Evolutionary conservation across 345 rosid genomes (phyloP).

Genomic region (Sapria himalayana): DNA sequence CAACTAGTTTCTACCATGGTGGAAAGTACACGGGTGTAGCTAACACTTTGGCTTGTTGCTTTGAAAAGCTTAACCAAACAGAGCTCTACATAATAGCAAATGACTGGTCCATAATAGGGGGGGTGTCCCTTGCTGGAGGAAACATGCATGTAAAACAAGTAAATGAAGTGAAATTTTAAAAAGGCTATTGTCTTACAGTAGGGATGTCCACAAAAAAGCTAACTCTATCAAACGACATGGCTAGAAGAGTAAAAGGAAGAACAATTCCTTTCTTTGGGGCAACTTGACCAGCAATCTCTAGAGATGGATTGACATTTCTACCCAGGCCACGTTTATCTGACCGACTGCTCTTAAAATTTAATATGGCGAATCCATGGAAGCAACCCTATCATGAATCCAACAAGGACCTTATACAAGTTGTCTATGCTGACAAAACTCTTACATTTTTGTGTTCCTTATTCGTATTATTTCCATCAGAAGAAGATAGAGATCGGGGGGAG

Average conservation of each 20-base stretch:
- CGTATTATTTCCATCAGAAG: conserved; percentile 22
- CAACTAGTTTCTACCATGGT: too few relatives aligned
- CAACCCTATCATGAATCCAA: background rate
- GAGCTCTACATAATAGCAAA: too few relatives aligned
- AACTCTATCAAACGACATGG: conserved; percentile 53
- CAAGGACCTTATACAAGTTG: background rate
- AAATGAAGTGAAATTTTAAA: too few relatives aligned
- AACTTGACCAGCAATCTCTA: conserved; percentile 14
- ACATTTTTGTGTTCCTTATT: conserved; percentile 17
- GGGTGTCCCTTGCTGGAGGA: too few relatives aligned
- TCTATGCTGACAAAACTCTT: background rate
- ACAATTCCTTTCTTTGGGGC: conserved; percentile 52
- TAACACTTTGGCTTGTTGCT: too few relatives aligned
- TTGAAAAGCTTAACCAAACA: too few relatives aligned
- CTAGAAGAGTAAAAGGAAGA: conserved; percentile 61
- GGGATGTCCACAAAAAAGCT: conserved; percentile 72
- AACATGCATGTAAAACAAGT: too few relatives aligned
- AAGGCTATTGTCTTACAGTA: conserved; percentile 20
- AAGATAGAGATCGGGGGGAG: conserved; percentile 13
- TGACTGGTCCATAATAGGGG: too few relatives aligned
- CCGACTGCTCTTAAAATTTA: conserved; percentile 11
- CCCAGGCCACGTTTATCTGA: conserved; percentile 10
- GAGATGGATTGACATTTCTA: conserved; percentile 15
- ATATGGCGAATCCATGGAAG: conserved; percentile 4
- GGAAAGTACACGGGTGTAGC: too few relatives aligned